Conservation (phyloP, 2,329 filamentous ascomycete genomes). For the Colletotrichum scovillei region DNA sequence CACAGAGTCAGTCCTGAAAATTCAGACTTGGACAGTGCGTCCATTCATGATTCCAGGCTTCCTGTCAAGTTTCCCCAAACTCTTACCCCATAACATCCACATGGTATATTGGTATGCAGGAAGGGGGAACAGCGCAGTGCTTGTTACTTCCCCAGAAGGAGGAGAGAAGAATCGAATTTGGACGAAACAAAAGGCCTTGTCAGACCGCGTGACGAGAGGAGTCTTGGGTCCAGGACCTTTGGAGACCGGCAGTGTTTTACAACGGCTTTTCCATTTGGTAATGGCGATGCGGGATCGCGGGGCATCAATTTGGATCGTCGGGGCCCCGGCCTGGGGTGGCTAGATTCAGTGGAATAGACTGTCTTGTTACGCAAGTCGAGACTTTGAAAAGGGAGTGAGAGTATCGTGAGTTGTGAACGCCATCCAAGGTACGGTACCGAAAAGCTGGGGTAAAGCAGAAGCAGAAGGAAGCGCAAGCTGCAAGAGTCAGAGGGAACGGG, state of each 20-base stretch:
- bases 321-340: constrained; percentile 10
- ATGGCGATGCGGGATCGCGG: constrained; percentile 31
- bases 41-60: not conserved
- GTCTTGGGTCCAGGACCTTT: not conserved
- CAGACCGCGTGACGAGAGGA: constrained; percentile 24
- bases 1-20: not conserved
- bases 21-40: not conserved
- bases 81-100: constrained; percentile 1
- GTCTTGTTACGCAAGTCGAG: not conserved
- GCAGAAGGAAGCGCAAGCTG: not conserved
- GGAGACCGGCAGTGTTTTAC: constrained; percentile 32
- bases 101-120: constrained; percentile 20
- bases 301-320: constrained; percentile 22
- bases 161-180: not conserved
- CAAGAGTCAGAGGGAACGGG: not conserved
- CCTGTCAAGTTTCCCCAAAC: not conserved
- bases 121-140: constrained; percentile 4
- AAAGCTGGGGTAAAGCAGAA: not conserved
- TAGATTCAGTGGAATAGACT: not conserved
- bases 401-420: not conserved
- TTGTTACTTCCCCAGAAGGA: not conserved
- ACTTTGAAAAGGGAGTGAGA: not conserved
- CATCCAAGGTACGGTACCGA: not conserved
- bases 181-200: constrained; percentile 31
- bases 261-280: constrained; percentile 36